These are phyloP conservation scores for Kodamaea restingae DNA, from an alignment of 805 yeast genomes.

Conservation along the genomic window DNA sequence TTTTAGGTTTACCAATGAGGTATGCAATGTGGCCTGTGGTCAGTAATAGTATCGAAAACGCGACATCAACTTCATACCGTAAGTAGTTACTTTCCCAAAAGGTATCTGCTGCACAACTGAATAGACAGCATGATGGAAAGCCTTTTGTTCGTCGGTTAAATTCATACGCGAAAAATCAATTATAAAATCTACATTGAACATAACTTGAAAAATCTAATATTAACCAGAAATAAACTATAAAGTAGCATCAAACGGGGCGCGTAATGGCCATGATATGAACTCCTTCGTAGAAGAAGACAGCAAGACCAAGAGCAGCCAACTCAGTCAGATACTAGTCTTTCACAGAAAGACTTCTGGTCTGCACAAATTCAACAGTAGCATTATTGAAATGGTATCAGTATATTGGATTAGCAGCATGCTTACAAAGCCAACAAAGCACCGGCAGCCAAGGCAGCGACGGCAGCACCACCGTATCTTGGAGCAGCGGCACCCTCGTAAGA, in stretches of 20 bases:
- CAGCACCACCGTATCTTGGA: slow-evolving; percentile 35
- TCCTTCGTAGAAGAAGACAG: slow-evolving; percentile 1
- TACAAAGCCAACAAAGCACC: slow-evolving; percentile 41
- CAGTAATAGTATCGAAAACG: background rate
- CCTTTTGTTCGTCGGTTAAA: slow-evolving; percentile 44
- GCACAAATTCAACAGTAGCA: slow-evolving; percentile 8
- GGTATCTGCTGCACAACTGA: slow-evolving; percentile 53
- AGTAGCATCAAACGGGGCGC: slow-evolving; percentile 6
- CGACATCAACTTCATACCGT: slow-evolving; percentile 36
- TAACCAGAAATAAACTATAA: slow-evolving; percentile 1
- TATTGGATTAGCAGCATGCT: slow-evolving; percentile 7
- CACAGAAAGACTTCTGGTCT: slow-evolving; percentile 2
- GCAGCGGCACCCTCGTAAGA: slow-evolving; percentile 38
- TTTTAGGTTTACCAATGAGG: slow-evolving; percentile 55
- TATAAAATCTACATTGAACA: background rate
- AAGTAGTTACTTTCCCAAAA: slow-evolving; percentile 60
- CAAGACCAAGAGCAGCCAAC: slow-evolving; percentile 8
- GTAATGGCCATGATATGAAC: slow-evolving; percentile 6
- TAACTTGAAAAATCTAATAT: slow-evolving; percentile 1
- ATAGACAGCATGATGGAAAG: slow-evolving; percentile 62
- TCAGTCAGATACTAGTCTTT: background rate
- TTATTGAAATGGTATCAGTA: slow-evolving; percentile 5
- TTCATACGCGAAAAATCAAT: slow-evolving; percentile 1
- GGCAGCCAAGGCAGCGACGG: slow-evolving; percentile 44
- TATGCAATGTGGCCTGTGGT: slow-evolving; percentile 62